Base-by-base conservation (phyloP, 768 basidiomycete genomes). In the Galerina sulciceps region DNA sequence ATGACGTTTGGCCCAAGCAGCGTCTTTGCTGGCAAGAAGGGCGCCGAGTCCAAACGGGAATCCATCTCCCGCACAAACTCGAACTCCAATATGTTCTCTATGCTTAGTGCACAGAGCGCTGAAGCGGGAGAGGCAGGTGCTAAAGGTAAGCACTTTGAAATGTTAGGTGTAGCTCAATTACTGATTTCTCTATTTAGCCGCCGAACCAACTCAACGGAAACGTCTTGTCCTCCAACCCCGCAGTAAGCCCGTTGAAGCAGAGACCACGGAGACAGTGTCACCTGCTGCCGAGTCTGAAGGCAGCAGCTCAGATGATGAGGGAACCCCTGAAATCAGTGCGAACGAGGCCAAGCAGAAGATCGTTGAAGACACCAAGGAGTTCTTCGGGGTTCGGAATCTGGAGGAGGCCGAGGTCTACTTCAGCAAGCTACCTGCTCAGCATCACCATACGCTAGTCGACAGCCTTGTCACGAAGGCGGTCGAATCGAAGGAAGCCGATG, bases 381-480 rank as follows among this genome's bases (percentile, higher is more conserved):
- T 94, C 79, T 94, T 89, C 73, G 84, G 80, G 63, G 86, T 93
- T 65, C 89, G 92, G 63, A 90, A 88, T 67, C 71, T 97, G 56
- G 88, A 89, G 35, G 96, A 97, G 72, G 94, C 92, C 11, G 93
- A 93, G 64, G 83, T 83, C 22, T 96, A 95, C 79, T 94, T 96
- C 76, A 80, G 84, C 49, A 82, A 79, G 17, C 79, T 98, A 23
- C 88, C 93, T 6, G 72, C 81, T 22, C 80, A 81, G 57, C 82
- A 89, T 65, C 88, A 89, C 38, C 75, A 73, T 56, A 75, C 74
- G 18, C 83, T 99, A 31, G 85, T 96, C 61, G 86, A 91, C 67
- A 88, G 87, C 72, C 75, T 99, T 44, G 84, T 90, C 43, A 82
- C 81, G 11, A 81, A 78, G 20, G 93, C 90, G 1, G 79, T 97